Evolutionary conservation across 768 basidiomycete genomes (phyloP).

Genomic region (Lentinus tigrinus): DNA sequence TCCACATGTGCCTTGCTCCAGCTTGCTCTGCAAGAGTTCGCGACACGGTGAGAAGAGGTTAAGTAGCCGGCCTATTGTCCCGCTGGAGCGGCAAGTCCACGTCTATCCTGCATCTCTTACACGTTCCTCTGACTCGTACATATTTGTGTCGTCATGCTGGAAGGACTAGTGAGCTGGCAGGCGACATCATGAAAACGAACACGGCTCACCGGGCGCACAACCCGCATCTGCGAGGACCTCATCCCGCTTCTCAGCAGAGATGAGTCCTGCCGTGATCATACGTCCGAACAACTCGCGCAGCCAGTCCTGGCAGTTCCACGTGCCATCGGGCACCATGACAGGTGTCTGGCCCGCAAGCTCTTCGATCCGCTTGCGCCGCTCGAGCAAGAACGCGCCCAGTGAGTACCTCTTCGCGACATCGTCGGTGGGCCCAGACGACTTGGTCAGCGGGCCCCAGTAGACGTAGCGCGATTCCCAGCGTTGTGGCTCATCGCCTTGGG

Average conservation of each 20-base stretch:
- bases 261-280: not conserved
- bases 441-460: not conserved
- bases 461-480: not conserved
- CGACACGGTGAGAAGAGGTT: no score
- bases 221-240: no score
- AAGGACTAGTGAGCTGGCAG: no score
- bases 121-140: no score
- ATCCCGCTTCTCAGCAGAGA: not conserved
- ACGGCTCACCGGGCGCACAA: no score
- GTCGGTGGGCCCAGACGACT: not conserved
- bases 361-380: not conserved
- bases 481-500: no score
- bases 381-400: not conserved
- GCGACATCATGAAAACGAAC: no score
- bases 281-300: not conserved
- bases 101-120: no score
- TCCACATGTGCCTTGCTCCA: not conserved
- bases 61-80: no score
- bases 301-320: conserved; percentile 5
- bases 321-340: not conserved
- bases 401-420: not conserved
- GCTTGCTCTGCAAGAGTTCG: no score
- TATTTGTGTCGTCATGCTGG: no score
- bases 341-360: not conserved
- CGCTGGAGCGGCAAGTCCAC: no score